These are phyloP conservation scores for Leptomonas pyrrhocoris DNA, from an alignment of 208 protist genomes.

Conservation along the genomic window DNA sequence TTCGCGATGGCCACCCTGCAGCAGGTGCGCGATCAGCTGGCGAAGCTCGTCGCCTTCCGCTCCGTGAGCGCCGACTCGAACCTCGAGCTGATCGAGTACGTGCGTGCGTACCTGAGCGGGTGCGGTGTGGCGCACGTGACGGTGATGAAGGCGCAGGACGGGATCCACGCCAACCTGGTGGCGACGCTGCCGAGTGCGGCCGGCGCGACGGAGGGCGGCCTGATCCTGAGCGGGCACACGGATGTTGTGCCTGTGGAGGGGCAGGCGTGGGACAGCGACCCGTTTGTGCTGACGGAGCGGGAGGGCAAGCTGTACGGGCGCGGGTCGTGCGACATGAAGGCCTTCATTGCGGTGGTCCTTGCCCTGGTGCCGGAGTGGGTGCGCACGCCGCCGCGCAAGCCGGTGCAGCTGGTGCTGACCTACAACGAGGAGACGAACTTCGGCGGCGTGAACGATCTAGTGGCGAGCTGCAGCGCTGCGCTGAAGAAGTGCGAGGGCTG, in stretches of 20 bases:
- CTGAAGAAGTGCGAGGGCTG: constrained; percentile 50
- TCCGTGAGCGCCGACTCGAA: constrained; percentile 62
- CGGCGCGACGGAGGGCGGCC: constrained; percentile 54
- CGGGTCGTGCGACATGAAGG: constrained; percentile 79
- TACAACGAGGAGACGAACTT: constrained; percentile 64
- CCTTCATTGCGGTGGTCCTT: constrained; percentile 63
- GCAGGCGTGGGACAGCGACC: constrained; percentile 71
- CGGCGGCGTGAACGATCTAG: constrained; percentile 36
- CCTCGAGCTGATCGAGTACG: constrained; percentile 53
- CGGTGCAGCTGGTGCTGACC: constrained; percentile 59
- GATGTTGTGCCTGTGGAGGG: constrained; percentile 77
- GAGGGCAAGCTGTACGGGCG: constrained; percentile 71
- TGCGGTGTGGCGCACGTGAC: constrained; percentile 40
- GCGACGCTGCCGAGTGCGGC: constrained; percentile 58
- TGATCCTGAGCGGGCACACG: constrained; percentile 74
- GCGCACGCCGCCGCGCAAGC: constrained; percentile 51
- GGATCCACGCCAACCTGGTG: constrained; percentile 65
- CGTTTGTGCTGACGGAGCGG: constrained; percentile 63
- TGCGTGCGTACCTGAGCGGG: constrained; percentile 33
- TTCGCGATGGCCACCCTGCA: constrained; percentile 20
- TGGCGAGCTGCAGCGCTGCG: constrained; percentile 23
- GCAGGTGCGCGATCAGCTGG: constrained; percentile 40
- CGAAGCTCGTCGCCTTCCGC: constrained; percentile 67
- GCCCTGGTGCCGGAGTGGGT: constrained; percentile 48
- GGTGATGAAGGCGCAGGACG: constrained; percentile 37